These are phyloP conservation scores for Crucibulum laeve DNA, from an alignment of 768 basidiomycete species.

Conservation along the genomic window DNA sequence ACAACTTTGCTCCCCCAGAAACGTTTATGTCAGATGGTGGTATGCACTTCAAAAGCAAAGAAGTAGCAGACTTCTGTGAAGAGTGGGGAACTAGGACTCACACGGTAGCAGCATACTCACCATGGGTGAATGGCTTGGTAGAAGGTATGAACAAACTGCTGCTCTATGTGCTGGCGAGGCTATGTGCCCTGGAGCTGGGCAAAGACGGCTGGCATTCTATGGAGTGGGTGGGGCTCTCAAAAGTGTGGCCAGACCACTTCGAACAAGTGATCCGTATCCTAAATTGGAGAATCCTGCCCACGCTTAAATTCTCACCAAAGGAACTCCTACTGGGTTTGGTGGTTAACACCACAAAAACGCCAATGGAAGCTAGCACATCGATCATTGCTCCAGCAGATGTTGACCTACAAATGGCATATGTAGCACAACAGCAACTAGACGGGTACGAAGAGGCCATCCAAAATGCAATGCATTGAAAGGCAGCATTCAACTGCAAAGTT, in stretches of 20 bases:
- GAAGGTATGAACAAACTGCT: conserved; percentile 21
- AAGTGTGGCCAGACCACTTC: conserved; percentile 26
- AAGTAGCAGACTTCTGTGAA: conserved; percentile 21
- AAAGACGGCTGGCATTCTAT: conserved; percentile 17
- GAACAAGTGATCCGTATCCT: conserved; percentile 16
- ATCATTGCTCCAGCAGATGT: conserved; percentile 3
- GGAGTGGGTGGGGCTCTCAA: conserved; percentile 13
- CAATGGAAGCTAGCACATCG: background rate
- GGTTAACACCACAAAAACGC: conserved; percentile 14
- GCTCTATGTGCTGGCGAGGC: conserved; percentile 15
- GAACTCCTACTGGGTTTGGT: conserved; percentile 17
- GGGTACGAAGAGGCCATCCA: conserved; percentile 15
- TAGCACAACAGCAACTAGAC: conserved; percentile 22
- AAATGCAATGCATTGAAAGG: conserved; percentile 19
- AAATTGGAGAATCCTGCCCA: conserved; percentile 12
- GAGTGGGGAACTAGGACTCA: conserved; percentile 11
- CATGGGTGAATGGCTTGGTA: conserved; percentile 31
- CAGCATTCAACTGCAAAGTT: conserved; percentile 19
- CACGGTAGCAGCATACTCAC: conserved; percentile 26
- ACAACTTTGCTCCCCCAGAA: conserved; percentile 17
- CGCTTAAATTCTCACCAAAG: conserved; percentile 5
- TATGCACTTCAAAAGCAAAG: conserved; percentile 27
- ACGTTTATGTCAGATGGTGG: conserved; percentile 33
- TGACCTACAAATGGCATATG: conserved; percentile 20
- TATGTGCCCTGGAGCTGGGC: conserved; percentile 27